Evolutionary conservation across 2,329 filamentous ascomycete genomes (phyloP).

Genomic region (Fusarium drepaniforme): DNA sequence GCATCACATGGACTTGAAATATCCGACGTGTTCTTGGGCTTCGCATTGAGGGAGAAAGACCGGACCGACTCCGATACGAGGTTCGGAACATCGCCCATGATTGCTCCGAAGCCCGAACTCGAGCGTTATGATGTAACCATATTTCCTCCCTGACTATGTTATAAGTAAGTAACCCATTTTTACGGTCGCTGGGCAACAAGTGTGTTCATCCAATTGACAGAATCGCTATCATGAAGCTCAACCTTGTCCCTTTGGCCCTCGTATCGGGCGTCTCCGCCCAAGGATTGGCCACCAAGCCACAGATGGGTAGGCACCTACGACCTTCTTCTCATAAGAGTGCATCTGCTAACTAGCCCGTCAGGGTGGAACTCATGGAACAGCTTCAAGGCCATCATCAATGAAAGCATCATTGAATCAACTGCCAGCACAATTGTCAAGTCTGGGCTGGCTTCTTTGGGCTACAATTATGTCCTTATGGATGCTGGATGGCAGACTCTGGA

Average conservation of each 20-base stretch:
- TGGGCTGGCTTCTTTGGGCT: not conserved
- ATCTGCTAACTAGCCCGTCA: not conserved
- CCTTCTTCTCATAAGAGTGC: no score
- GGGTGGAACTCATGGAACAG: slow-evolving; percentile 5
- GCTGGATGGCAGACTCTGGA: not conserved
- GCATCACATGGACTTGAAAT: not conserved
- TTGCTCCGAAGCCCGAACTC: not conserved
- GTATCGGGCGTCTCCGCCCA: not conserved
- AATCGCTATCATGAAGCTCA: not conserved
- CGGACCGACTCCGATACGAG: not conserved
- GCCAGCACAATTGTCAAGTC: not conserved
- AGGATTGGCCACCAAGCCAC: not conserved
- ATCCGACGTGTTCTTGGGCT: not conserved
- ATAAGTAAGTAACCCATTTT: not conserved
- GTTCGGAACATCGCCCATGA: not conserved
- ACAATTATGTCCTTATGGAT: slow-evolving; percentile 1
- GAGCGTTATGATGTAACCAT: not conserved
- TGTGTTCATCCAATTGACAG: not conserved
- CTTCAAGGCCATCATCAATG: slow-evolving; percentile 1
- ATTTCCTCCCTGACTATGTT: not conserved
- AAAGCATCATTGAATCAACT: not conserved
- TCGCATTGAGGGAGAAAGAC: not conserved
- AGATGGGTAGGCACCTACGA: not conserved
- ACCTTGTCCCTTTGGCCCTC: not conserved
- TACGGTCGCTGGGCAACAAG: not conserved